phyloP scores from a whole-genome alignment of 345 rosid genomes.

The Syzygium aromaticum region DNA sequence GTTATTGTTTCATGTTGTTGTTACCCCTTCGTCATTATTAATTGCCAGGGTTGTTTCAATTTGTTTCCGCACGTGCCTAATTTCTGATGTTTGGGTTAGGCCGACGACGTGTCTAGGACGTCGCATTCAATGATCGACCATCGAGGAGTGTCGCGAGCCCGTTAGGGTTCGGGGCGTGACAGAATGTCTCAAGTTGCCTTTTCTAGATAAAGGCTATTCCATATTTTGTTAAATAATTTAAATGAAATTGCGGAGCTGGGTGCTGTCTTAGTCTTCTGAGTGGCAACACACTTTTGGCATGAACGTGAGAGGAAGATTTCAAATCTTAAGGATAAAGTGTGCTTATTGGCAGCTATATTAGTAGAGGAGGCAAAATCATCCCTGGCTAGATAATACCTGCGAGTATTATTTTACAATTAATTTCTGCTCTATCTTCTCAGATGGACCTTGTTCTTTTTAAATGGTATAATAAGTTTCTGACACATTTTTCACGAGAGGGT shows the following conservation, averaged over 20 bases:
- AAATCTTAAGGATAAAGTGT: neutral
- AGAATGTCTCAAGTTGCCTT: neutral
- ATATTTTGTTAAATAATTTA: neutral
- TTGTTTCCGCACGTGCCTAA: too few relatives aligned
- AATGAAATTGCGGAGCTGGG: neutral
- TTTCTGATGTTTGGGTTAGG: too few relatives aligned
- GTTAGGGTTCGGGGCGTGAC: too few relatives aligned
- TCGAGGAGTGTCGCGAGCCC: too few relatives aligned
- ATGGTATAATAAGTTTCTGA: neutral
- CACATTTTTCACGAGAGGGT: neutral
- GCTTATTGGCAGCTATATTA: neutral
- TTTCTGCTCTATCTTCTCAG: neutral
- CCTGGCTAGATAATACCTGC: neutral
- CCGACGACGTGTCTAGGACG: too few relatives aligned
- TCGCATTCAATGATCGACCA: too few relatives aligned
- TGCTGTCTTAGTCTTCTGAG: neutral
- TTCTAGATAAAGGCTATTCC: neutral
- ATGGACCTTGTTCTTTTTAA: neutral
- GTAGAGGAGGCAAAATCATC: neutral
- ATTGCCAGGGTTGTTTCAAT: too few relatives aligned
- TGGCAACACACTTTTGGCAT: neutral
- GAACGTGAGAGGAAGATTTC: neutral
- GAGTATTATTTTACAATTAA: neutral
- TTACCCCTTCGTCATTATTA: too few relatives aligned
- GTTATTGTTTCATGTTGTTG: too few relatives aligned